Evolutionary conservation across 176 grass and related monocot genomes (phyloP).

Genomic region (Bonia amplexicaulis): DNA sequence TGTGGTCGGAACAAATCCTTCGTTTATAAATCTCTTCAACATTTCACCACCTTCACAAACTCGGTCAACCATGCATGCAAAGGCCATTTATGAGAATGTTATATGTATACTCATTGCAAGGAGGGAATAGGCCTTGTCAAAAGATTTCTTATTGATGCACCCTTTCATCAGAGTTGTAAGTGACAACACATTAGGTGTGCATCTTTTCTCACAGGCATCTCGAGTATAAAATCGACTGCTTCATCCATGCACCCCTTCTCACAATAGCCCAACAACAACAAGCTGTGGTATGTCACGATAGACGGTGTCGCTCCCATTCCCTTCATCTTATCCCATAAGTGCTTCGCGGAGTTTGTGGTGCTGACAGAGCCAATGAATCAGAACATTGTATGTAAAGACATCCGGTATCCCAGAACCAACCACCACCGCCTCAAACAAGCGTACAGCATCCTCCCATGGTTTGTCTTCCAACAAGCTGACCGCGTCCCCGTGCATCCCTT

Average conservation of each 20-base stretch:
- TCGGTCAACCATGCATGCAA: conserved; percentile 21
- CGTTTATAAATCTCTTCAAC: conserved; percentile 54
- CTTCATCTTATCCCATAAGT: conserved; percentile 60
- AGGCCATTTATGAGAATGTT: conserved; percentile 80
- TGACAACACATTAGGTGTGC: conserved; percentile 61
- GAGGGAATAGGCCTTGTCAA: conserved; percentile 47
- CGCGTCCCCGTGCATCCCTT: too few species aligned
- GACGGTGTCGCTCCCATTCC: conserved; percentile 53
- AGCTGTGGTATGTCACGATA: conserved; percentile 49
- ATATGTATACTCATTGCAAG: conserved; percentile 64
- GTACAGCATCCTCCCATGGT: conserved; percentile 47
- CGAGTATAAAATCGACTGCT: conserved; percentile 52
- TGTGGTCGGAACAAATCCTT: conserved; percentile 71
- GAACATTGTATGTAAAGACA: conserved; percentile 51
- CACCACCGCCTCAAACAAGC: conserved; percentile 51
- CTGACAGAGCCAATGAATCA: conserved; percentile 62
- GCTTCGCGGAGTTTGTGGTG: conserved; percentile 51
- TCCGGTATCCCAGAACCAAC: conserved; percentile 36
- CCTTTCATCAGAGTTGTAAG: conserved; percentile 73
- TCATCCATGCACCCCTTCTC: conserved; percentile 57
- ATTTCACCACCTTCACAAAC: conserved; percentile 62
- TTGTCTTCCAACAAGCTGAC: conserved; percentile 61
- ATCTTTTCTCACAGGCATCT: conserved; percentile 56
- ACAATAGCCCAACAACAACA: conserved; percentile 69
- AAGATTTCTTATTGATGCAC: conserved; percentile 46